A percentile compares a stretch with the other conserved stretches of the same genome.
phyloP scores from a whole-genome alignment of 345 rosid species.

The Orychophragmus violaceus region DNA sequence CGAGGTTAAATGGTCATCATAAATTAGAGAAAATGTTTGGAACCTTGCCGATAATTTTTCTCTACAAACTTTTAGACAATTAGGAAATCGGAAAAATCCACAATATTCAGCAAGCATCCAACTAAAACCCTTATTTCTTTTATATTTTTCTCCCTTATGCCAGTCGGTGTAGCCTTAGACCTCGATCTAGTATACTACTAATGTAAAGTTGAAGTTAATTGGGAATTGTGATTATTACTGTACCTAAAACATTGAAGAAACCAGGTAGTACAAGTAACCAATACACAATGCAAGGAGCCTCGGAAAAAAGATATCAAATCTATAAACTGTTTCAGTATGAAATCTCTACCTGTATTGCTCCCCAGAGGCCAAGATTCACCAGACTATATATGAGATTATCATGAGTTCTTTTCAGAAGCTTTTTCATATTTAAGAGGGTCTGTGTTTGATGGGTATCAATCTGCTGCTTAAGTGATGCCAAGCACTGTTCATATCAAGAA shows the following conservation, averaged over 20 bases:
- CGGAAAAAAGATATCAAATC: constrained; percentile 1
- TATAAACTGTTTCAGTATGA: neutral
- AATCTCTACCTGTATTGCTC: constrained; percentile 65
- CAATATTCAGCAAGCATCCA: constrained; percentile 7
- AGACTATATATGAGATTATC: constrained; percentile 57
- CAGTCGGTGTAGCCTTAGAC: constrained; percentile 14
- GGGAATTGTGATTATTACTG: neutral
- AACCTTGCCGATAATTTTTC: neutral
- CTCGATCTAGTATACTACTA: constrained; percentile 7
- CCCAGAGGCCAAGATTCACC: constrained; percentile 75
- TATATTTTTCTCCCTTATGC: neutral
- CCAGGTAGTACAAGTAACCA: constrained; percentile 6
- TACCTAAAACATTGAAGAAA: constrained; percentile 15
- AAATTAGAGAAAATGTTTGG: neutral
- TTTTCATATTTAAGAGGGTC: constrained; percentile 42
- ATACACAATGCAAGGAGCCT: neutral
- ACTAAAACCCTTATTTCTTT: neutral
- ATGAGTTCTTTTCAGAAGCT: constrained; percentile 52
- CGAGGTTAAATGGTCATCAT: neutral
- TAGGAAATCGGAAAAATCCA: neutral
- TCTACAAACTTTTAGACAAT: neutral
- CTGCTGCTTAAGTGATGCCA: constrained; percentile 44
- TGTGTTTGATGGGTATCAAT: constrained; percentile 42
- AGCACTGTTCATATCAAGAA: constrained; percentile 54
- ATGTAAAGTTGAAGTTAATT: constrained; percentile 10